Conservation (phyloP, 306 rosid genomes). For the Styphnolobium japonicum region DNA sequence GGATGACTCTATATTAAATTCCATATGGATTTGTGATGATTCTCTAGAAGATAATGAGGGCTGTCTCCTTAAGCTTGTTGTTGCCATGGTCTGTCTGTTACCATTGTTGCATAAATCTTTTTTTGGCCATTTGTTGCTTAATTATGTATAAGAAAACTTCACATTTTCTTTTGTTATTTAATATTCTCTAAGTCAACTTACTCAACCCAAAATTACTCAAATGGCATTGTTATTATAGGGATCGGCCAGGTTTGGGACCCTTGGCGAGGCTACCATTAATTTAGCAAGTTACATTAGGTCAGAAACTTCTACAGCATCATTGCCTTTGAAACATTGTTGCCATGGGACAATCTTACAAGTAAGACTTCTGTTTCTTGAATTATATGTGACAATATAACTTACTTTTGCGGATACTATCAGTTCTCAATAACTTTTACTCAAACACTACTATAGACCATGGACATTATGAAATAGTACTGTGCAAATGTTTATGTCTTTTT, state of each 20-base stretch:
- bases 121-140: background rate
- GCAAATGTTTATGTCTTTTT: background rate
- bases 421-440: background rate
- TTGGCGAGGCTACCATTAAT: constrained; percentile 41
- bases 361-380: background rate
- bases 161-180: background rate
- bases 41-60: background rate
- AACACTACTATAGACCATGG: background rate
- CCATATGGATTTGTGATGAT: constrained; percentile 33
- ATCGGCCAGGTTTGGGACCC: constrained; percentile 41
- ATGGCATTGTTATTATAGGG: constrained; percentile 25
- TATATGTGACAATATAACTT: background rate
- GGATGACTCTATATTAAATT: constrained; percentile 31
- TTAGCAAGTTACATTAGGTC: constrained; percentile 26
- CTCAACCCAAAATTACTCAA: background rate
- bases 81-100: constrained; percentile 35
- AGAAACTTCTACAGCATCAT: constrained; percentile 22
- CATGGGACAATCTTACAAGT: constrained; percentile 38
- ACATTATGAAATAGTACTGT: background rate
- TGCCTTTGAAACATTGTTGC: constrained; percentile 34
- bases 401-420: background rate
- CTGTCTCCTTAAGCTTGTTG: constrained; percentile 35
- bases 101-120: too few relatives aligned
- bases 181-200: background rate
- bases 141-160: background rate